Conservation (phyloP, 257 asterid genomes). For the Penstemon newberryi region DNA sequence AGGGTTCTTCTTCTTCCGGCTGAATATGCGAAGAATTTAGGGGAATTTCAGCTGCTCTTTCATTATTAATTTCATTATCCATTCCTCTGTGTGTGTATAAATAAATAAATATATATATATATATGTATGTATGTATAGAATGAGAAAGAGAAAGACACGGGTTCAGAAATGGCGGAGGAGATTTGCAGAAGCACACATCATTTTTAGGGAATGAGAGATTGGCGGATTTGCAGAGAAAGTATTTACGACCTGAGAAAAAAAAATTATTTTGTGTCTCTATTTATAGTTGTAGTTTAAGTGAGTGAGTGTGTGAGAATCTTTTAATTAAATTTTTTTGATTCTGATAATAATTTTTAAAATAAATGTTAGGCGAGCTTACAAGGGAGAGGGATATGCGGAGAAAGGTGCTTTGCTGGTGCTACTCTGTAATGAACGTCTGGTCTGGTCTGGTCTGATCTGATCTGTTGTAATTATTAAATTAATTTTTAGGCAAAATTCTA, state of each 20-base stretch:
- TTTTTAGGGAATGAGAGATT: slow-evolving; percentile 37
- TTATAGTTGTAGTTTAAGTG: not conserved
- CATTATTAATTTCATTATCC: slow-evolving; percentile 45
- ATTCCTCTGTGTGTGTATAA: slow-evolving; percentile 28
- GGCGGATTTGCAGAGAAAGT: slow-evolving; percentile 68
- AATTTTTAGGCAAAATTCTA: not conserved
- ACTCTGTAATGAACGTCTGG: slow-evolving; percentile 34
- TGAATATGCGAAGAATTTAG: slow-evolving; percentile 37
- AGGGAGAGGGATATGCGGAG: slow-evolving; percentile 29
- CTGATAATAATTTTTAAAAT: not conserved
- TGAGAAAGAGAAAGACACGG: slow-evolving; percentile 46
- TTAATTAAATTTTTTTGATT: not conserved
- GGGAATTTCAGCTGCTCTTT: slow-evolving; percentile 42
- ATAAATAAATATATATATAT: not conserved
- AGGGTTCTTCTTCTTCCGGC: slow-evolving; percentile 38
- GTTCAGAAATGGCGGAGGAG: slow-evolving; percentile 69
- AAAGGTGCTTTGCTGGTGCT: slow-evolving; percentile 38
- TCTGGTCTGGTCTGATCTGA: slow-evolving; percentile 27
- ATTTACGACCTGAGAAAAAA: slow-evolving; percentile 29
- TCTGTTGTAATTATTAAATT: slow-evolving; percentile 20
- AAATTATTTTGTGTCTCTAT: slow-evolving; percentile 8
- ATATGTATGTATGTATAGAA: slow-evolving; percentile 32
- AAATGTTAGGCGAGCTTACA: too few relatives aligned
- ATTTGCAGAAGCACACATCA: slow-evolving; percentile 56
- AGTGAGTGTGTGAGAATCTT: not conserved